These are phyloP conservation scores for Lecanicillium sp. DNA, from an alignment of 2,329 filamentous ascomycete species.

Conservation along the genomic window DNA sequence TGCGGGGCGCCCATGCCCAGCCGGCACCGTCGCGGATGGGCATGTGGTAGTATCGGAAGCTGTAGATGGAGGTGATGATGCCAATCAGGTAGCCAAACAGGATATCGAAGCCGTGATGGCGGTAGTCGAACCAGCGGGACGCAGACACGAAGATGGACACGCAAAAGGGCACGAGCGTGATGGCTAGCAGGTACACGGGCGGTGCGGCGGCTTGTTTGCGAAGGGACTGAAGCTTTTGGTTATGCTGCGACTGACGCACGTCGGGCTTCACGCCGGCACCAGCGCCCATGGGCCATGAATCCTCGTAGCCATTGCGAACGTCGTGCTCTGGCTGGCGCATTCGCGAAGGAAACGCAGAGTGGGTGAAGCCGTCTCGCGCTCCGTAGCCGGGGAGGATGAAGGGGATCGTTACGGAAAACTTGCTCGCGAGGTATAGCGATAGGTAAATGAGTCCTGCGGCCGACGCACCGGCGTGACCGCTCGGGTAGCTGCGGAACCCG, in stretches of 20 bases:
- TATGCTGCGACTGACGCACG: slow-evolving; percentile 16
- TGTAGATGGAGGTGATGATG: slow-evolving; percentile 58
- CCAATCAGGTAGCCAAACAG: slow-evolving; percentile 79
- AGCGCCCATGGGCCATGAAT: slow-evolving; percentile 15
- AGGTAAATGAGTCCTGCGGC: slow-evolving; percentile 79
- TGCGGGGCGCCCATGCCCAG: slow-evolving; percentile 82
- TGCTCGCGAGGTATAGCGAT: slow-evolving; percentile 77
- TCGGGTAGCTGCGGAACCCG: slow-evolving; percentile 71
- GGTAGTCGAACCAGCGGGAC: slow-evolving; percentile 80
- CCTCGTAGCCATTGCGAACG: slow-evolving; percentile 21
- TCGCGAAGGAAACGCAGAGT: slow-evolving; percentile 70
- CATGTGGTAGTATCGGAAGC: slow-evolving; percentile 80
- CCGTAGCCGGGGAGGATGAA: slow-evolving; percentile 48
- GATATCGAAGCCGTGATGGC: slow-evolving; percentile 90
- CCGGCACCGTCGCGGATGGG: slow-evolving; percentile 67
- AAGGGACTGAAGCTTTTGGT: slow-evolving; percentile 24
- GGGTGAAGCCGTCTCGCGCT: slow-evolving; percentile 33
- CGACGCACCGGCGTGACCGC: slow-evolving; percentile 52
- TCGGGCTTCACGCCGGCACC: slow-evolving; percentile 13
- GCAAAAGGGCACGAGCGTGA: slow-evolving; percentile 64
- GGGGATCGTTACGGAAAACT: slow-evolving; percentile 67
- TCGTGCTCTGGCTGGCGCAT: slow-evolving; percentile 36
- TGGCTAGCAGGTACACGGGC: slow-evolving; percentile 65
- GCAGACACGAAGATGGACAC: slow-evolving; percentile 73
- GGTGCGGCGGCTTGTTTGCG: slow-evolving; percentile 73